Evolutionary conservation across 768 basidiomycete genomes (phyloP).

Genomic region (Cyclocybe aegerita): DNA sequence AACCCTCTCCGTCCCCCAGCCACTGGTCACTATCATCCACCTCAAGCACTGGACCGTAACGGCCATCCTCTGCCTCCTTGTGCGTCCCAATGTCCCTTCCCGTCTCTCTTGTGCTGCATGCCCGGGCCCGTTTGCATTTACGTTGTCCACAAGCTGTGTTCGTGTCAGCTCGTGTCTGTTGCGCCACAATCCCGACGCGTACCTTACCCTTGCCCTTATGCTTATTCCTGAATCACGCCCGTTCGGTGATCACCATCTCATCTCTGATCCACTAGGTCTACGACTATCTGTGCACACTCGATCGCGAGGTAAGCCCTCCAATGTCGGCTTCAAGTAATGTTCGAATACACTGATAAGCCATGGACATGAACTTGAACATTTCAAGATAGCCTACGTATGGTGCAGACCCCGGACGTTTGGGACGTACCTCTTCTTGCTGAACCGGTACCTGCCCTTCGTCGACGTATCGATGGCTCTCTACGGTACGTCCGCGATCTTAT

Average conservation of each 20-base stretch:
- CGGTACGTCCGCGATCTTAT: conserved; percentile 3
- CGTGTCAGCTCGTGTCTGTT: too few relatives aligned
- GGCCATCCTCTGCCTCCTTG: conserved; percentile 1
- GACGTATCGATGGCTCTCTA: conserved; percentile 14
- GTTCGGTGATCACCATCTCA: too few relatives aligned
- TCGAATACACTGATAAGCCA: too few relatives aligned
- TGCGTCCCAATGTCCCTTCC: not conserved
- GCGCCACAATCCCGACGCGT: too few relatives aligned
- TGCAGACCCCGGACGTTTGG: conserved; percentile 9
- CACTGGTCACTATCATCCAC: not conserved
- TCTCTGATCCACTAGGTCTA: conserved; percentile 11
- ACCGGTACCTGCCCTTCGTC: conserved; percentile 19
- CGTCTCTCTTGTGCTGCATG: not conserved
- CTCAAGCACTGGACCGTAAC: conserved; percentile 8
- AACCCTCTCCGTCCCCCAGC: too few relatives aligned
- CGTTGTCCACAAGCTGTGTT: too few relatives aligned
- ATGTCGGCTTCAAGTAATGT: too few relatives aligned
- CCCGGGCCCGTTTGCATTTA: not conserved
- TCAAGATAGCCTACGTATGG: conserved; percentile 18
- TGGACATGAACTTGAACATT: not conserved
- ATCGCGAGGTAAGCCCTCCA: conserved; percentile 3
- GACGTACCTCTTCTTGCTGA: conserved; percentile 10
- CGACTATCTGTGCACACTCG: conserved; percentile 21
- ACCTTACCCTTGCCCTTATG: too few relatives aligned
- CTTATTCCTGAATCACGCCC: too few relatives aligned